Percentiles rank a stretch among this genome's conserved stretches.
These are phyloP conservation scores for Zygosaccharomyces bailii DNA, from an alignment of 805 yeast genomes.

Conservation along the genomic window DNA sequence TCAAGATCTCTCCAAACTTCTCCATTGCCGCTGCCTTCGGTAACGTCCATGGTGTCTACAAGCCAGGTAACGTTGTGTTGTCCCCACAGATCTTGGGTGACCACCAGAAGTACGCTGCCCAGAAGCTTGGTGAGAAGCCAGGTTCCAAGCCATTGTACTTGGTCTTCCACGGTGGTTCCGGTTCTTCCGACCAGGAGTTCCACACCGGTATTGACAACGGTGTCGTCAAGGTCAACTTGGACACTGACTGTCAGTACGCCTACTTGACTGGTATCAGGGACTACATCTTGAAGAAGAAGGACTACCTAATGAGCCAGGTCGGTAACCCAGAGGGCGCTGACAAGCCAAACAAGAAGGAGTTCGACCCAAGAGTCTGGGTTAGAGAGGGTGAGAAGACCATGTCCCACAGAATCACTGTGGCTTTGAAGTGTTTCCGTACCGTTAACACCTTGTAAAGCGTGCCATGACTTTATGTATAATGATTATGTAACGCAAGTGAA, in stretches of 20 bases:
- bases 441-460: conserved; percentile 50
- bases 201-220: conserved; percentile 88
- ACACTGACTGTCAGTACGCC: conserved; percentile 98
- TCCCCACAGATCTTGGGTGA: conserved; percentile 91
- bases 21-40: conserved; percentile 99
- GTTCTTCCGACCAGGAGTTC: conserved; percentile 89
- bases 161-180: conserved; percentile 99
- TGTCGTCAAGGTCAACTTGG: conserved; percentile 98
- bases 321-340: conserved; percentile 99
- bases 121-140: conserved; percentile 51
- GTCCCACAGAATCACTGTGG: conserved; percentile 78
- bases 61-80: conserved; percentile 96
- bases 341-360: conserved; percentile 99
- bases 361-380: conserved; percentile 99
- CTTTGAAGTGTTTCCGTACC: conserved; percentile 84
- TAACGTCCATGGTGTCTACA: conserved; percentile 99
- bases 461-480: conserved; percentile 9
- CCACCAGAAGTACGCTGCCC: conserved; percentile 86
- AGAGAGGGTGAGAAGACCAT: conserved; percentile 99
- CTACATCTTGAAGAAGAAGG: conserved; percentile 94
- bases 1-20: conserved; percentile 94
- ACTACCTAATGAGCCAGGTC: conserved; percentile 80
- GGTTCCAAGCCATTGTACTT: conserved; percentile 76
- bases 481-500: conserved; percentile 5
- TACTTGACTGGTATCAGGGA: conserved; percentile 97